phyloP scores from a whole-genome alignment of 805 yeast species.

The Zygosaccharomyces bailii region DNA sequence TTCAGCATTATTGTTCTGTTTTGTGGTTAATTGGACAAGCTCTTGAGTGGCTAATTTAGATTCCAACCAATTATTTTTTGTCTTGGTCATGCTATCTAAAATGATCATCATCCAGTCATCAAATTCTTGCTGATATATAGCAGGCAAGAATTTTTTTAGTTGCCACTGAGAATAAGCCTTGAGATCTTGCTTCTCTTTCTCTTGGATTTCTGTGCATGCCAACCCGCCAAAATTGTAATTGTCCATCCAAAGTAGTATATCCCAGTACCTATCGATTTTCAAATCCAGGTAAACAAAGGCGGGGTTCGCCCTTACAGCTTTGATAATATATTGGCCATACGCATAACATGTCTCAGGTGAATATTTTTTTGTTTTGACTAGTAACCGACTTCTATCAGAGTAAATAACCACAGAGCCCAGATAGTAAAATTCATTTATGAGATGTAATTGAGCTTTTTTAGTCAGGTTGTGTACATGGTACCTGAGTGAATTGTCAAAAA shows the following conservation, averaged over 20 bases:
- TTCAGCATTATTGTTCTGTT: conserved; percentile 41
- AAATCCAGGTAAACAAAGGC: conserved; percentile 80
- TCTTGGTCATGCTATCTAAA: conserved; percentile 61
- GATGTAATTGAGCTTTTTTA: conserved; percentile 74
- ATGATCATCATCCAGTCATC: conserved; percentile 81
- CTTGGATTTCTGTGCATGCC: conserved; percentile 41
- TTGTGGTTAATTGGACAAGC: conserved; percentile 60
- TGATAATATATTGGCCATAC: conserved; percentile 77
- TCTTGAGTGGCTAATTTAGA: conserved; percentile 51
- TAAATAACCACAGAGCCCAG: conserved; percentile 77
- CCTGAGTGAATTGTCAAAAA: conserved; percentile 75
- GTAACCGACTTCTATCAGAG: conserved; percentile 72
- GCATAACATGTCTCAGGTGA: conserved; percentile 87
- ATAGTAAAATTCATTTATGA: conserved; percentile 68
- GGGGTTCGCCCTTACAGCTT: conserved; percentile 75
- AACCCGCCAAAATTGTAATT: conserved; percentile 81
- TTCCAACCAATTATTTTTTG: conserved; percentile 40
- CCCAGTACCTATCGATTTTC: conserved; percentile 79
- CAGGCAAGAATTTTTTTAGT: conserved; percentile 67
- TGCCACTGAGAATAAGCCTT: conserved; percentile 69
- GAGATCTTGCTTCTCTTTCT: conserved; percentile 38
- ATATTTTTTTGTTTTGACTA: conserved; percentile 69
- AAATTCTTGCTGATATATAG: conserved; percentile 74
- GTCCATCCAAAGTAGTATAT: conserved; percentile 92
- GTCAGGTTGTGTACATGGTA: conserved; percentile 87